Base-by-base conservation (phyloP, 108 stramenopile genomes). In the Ochromonas danica region DNA sequence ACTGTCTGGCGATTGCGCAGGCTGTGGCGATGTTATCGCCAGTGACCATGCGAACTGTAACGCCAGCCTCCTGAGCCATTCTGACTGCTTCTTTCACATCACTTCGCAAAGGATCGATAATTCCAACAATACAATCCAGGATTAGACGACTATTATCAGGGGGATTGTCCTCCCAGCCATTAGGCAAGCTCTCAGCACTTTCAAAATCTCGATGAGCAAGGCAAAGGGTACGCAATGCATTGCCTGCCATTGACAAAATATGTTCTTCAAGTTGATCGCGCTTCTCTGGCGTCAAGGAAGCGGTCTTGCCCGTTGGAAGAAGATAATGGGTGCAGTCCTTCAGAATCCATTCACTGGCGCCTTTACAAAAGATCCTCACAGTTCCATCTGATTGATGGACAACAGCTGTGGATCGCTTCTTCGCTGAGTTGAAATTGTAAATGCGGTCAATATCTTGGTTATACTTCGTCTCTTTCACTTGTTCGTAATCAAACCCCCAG, bases 281-380 rank as follows among this genome's bases (percentile, higher is more conserved):
- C 78, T 80, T 80, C 10, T 31, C 62, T 28, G 43, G 25, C 0
- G 85, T 84, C 62, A 86, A 35, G 27, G 78, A 38, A 65, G 38
- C n/a, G 10, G 45, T 14, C n/a, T 65, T 33, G n/a, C 85, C 85
- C 22, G 39, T 40, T 27, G 31, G 28, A 27, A 3, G 1, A 0
- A 82, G 63, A 41, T 83, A 71, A 62, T 78, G 60, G 0, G 88
- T 87, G 82, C 92, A 93, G 61, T 91, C 82, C 38, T 87, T 82
- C 39, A 91, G 33, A 0, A 95, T 36, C n/a, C 92, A 90, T 78
- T 93, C 92, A 41, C 88, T 78, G 17, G 94, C 94, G 62, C 94
- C 94, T 81, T 93, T 95, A 82, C 81, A 86, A 85, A 90, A 94
- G 41, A 95, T 79, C 35, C 94, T 87, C 77, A 91, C 90, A 39